phyloP scores from a whole-genome alignment of 805 yeast species.

The Saccharomycopsis schoenii region DNA sequence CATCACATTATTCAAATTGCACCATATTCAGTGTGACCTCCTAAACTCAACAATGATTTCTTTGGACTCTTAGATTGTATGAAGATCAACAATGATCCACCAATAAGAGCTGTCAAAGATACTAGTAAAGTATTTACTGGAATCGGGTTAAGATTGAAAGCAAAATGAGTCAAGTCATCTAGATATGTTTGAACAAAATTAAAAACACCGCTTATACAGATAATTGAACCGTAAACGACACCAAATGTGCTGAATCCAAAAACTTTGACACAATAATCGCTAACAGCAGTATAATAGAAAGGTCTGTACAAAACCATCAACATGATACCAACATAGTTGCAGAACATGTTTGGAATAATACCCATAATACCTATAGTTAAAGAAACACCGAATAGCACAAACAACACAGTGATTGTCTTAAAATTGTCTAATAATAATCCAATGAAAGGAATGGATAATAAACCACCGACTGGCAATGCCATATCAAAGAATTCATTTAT shows the following conservation, averaged over 20 bases:
- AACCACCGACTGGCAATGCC: slow-evolving; percentile 83
- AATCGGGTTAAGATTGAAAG: slow-evolving; percentile 63
- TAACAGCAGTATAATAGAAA: slow-evolving; percentile 83
- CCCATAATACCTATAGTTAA: slow-evolving; percentile 65
- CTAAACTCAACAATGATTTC: background rate
- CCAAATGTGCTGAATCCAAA: slow-evolving; percentile 92
- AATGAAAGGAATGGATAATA: slow-evolving; percentile 77
- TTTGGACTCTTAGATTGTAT: slow-evolving; percentile 22
- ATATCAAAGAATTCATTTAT: slow-evolving; percentile 74
- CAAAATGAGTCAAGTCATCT: slow-evolving; percentile 61
- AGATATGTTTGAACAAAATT: slow-evolving; percentile 62
- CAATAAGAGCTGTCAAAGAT: slow-evolving; percentile 42
- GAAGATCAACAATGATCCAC: slow-evolving; percentile 33
- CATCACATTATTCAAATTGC: background rate
- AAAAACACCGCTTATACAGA: slow-evolving; percentile 72
- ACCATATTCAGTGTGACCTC: background rate
- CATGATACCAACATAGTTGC: slow-evolving; percentile 60
- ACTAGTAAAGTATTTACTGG: slow-evolving; percentile 63
- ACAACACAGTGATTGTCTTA: slow-evolving; percentile 48
- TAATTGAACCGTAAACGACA: slow-evolving; percentile 78
- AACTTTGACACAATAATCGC: slow-evolving; percentile 86
- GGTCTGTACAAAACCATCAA: slow-evolving; percentile 79
- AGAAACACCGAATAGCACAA: slow-evolving; percentile 44
- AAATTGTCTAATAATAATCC: slow-evolving; percentile 72
- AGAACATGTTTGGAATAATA: slow-evolving; percentile 35